phyloP scores from a whole-genome alignment of 2,329 filamentous ascomycete species.

The Teratosphaeria gauchensis region DNA sequence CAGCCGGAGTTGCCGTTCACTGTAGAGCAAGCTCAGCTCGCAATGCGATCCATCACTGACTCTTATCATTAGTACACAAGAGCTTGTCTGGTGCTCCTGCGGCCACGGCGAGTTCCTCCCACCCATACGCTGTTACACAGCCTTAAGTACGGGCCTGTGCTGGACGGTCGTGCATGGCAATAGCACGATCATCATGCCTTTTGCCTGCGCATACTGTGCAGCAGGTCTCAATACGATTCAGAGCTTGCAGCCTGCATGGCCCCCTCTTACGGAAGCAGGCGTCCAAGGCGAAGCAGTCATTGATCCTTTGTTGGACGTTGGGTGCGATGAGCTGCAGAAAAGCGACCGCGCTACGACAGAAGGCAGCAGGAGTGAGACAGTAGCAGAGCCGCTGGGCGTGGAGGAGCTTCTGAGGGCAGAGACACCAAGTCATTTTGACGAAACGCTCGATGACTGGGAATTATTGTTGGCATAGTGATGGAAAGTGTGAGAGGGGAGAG shows the following conservation, averaged over 20 bases:
- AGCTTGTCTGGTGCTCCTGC: constrained; percentile 26
- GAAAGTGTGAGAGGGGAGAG: too few relatives aligned
- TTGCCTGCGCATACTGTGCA: constrained; percentile 20
- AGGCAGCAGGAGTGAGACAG: background rate
- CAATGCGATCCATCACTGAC: constrained; percentile 10
- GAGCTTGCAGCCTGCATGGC: background rate
- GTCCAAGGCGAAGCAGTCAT: too few relatives aligned
- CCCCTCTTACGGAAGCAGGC: background rate
- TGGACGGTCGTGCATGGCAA: constrained; percentile 22
- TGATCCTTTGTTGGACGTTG: background rate
- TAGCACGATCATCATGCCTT: constrained; percentile 12
- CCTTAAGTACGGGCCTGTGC: constrained; percentile 11
- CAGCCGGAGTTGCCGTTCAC: background rate
- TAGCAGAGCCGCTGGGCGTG: background rate
- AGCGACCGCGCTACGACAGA: background rate
- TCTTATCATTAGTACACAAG: constrained; percentile 16
- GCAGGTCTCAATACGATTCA: constrained; percentile 11
- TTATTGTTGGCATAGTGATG: background rate
- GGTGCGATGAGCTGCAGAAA: too few relatives aligned
- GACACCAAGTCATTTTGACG: background rate
- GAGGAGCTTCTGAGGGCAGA: background rate
- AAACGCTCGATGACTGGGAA: background rate
- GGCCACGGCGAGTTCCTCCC: constrained; percentile 25
- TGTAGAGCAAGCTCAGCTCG: too few relatives aligned
- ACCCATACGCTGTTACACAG: constrained; percentile 15